A percentile compares a stretch with the other conserved stretches of the same genome.
These are phyloP conservation scores for Thelephora aurantiotincta DNA, from an alignment of 768 basidiomycete genomes.

Conservation along the genomic window DNA sequence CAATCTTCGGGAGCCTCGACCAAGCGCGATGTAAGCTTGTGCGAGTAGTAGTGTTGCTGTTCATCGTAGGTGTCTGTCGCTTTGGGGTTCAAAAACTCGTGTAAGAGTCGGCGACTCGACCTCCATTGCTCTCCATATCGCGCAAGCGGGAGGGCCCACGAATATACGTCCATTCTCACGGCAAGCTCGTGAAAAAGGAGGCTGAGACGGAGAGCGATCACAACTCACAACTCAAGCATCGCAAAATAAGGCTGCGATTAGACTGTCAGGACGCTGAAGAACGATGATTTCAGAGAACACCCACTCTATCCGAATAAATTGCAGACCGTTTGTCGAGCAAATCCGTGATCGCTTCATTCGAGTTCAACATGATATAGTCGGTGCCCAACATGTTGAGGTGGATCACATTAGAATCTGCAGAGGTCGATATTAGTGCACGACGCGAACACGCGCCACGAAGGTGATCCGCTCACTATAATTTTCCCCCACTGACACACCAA, in stretches of 20 bases:
- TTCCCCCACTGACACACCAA: too few species aligned
- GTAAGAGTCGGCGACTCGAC: constrained; percentile 7
- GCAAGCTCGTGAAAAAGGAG: background rate
- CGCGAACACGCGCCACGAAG: too few species aligned
- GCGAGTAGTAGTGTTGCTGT: background rate
- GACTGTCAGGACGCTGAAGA: background rate
- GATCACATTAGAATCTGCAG: constrained; percentile 4
- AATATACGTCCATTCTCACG: background rate
- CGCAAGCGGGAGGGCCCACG: constrained; percentile 4
- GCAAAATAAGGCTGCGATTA: background rate
- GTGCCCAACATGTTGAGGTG: constrained; percentile 8
- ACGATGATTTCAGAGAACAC: background rate
- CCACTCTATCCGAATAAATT: constrained; percentile 10
- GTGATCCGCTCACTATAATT: too few species aligned
- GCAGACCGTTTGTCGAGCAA: constrained; percentile 12
- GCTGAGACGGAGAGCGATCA: background rate
- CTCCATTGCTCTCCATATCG: constrained; percentile 12
- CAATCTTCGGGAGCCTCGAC: constrained; percentile 4
- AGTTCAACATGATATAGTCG: constrained; percentile 7
- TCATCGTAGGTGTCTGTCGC: background rate
- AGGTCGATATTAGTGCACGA: background rate
- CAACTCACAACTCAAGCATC: constrained; percentile 6
- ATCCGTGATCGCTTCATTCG: constrained; percentile 5
- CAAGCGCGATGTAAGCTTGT: constrained; percentile 4
- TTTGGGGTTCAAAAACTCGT: constrained; percentile 7